Evolutionary conservation across 2,329 filamentous ascomycete genomes (phyloP), one percentile per base, ranked within the genome.

Genomic region (Sporothrix pallida): DNA sequence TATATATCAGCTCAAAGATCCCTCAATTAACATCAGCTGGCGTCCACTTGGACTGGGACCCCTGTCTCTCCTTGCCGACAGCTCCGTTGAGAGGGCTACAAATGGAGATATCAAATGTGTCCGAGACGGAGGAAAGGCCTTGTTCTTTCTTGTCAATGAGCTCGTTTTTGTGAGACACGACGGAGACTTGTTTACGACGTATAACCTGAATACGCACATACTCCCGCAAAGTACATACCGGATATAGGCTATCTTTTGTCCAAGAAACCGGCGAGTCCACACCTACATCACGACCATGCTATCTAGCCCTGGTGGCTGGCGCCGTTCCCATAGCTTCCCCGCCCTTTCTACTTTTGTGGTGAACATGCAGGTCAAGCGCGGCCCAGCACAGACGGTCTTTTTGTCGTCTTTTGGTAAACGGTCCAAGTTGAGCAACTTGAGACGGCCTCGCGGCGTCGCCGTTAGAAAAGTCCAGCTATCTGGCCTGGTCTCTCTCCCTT

Each of bases 231-330:
- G 7, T 17, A 44, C 65, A 52, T 46, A 50, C n/a, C 65, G 62
- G 62, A 65, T 46, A 68, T 50, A 68, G 10, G 46, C 65, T 52
- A 52, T 52, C 23, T 12, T 15, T 46, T 52, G 13, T n/a, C n/a
- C 42, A 48, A 13, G 26, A 65, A n/a, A n/a, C 42, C 17, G 20
- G 20, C 42, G 17, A 50, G 63, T 23, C 46, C 46, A 50, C 44
- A 26, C 44, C 65, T 37, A 68, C 65, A 52, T 37, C 65, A 31
- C 7, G 65, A 52, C 65, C 46, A 50, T 37, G 65, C 65, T 52
- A 52, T 68, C 46, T 68, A 2, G n/a, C 20, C n/a, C 37, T 48
- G 42, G 62, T 44, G 62, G 42, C 42, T 44, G 62, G 42, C 42
- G 62, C 42, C 42, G 42, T 13, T 46, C 17, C 42, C 62, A 46